A percentile compares a stretch with the other conserved stretches of the same genome.
Evolutionary conservation across 768 basidiomycete species (phyloP).

Genomic region (Calocera viscosa): DNA sequence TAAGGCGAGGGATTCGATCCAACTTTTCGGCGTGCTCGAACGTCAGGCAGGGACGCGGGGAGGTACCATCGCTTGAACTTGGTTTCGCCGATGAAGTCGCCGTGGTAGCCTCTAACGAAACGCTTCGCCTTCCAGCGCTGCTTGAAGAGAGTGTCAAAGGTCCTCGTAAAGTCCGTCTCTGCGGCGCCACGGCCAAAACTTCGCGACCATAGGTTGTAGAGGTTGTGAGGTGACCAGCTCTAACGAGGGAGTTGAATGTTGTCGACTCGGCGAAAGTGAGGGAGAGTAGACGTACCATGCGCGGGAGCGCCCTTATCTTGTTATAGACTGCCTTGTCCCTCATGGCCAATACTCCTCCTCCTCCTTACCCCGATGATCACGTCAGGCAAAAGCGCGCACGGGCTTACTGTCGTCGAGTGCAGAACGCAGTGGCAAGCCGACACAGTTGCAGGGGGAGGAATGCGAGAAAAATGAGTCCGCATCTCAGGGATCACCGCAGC

Average conservation of each 20-base stretch:
- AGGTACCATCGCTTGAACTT: conserved; percentile 94
- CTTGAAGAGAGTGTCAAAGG: conserved; percentile 62
- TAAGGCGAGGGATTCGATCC: conserved; percentile 20
- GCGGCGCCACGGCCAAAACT: conserved; percentile 38
- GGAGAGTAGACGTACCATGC: conserved; percentile 45
- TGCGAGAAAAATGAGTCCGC: not conserved
- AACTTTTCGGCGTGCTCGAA: conserved; percentile 45
- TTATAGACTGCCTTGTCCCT: conserved; percentile 38
- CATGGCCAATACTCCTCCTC: conserved; percentile 25
- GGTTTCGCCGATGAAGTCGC: conserved; percentile 83
- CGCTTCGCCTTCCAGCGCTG: conserved; percentile 83
- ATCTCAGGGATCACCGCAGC: not conserved
- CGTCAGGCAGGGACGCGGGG: conserved; percentile 72
- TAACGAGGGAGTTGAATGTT: conserved; percentile 26
- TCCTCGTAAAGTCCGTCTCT: conserved; percentile 47
- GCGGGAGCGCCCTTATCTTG: conserved; percentile 49
- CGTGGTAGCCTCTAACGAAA: conserved; percentile 85
- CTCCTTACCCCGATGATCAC: not conserved
- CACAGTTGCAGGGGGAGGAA: too few relatives aligned
- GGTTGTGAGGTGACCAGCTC: conserved; percentile 82
- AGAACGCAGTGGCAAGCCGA: too few relatives aligned
- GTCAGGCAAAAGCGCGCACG: too few relatives aligned
- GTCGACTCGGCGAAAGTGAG: not conserved
- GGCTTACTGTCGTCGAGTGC: too few relatives aligned
- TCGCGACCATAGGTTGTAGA: conserved; percentile 80